Percentiles rank a stretch among this genome's conserved stretches.
Conservation (phyloP, 2,329 filamentous ascomycete species). For the Aureobasidium sp. region DNA sequence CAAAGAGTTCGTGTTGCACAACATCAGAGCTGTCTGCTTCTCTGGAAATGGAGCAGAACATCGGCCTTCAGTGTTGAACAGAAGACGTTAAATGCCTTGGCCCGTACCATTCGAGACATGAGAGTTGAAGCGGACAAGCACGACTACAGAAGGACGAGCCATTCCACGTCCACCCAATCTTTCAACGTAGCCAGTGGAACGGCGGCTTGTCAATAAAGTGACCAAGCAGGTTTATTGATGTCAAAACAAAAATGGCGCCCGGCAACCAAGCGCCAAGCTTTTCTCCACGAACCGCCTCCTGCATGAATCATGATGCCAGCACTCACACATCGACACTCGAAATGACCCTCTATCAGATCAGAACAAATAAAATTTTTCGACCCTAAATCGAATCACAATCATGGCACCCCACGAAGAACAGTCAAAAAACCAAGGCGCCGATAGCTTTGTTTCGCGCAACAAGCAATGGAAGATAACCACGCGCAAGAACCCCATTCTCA, state of each 20-base stretch:
- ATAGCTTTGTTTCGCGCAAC: slow-evolving; percentile 25
- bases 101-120: no score
- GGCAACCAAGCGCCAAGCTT: neutral
- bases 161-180: no score
- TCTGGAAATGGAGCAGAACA: no score
- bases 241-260: neutral
- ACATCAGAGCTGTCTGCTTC: no score
- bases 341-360: neutral
- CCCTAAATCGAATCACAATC: neutral
- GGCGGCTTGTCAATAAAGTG: no score
- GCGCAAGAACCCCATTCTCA: slow-evolving; percentile 90
- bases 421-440: slow-evolving; percentile 14
- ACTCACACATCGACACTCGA: neutral
- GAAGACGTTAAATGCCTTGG: no score
- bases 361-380: no score
- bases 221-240: neutral
- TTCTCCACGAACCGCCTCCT: neutral
- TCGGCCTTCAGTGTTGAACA: no score
- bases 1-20: no score
- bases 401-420: slow-evolving; percentile 47
- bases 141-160: no score
- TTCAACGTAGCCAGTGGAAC: no score
- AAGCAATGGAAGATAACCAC: slow-evolving; percentile 53
- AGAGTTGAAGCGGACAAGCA: no score
- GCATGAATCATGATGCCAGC: neutral